These are phyloP conservation scores for Penicillium glabrum DNA, from an alignment of 2,329 filamentous ascomycete species.

Conservation along the genomic window DNA sequence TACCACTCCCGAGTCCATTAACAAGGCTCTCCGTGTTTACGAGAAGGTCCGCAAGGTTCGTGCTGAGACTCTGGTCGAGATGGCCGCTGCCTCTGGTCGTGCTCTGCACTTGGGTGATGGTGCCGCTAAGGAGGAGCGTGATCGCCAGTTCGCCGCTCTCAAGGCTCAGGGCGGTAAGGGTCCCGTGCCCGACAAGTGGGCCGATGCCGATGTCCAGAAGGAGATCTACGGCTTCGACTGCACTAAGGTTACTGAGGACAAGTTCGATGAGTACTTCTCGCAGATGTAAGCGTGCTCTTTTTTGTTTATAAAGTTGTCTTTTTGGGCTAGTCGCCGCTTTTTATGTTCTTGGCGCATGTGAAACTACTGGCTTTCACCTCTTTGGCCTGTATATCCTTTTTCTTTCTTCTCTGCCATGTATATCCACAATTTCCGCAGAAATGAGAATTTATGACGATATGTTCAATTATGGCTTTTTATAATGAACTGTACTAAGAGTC, in stretches of 20 bases:
- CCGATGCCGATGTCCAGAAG: conserved; percentile 66
- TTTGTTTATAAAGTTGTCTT: neutral
- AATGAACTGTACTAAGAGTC: conserved; percentile 2
- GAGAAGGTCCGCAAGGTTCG: conserved; percentile 57
- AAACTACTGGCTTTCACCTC: neutral
- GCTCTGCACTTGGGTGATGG: conserved; percentile 59
- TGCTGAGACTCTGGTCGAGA: conserved; percentile 57
- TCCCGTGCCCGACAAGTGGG: conserved; percentile 63
- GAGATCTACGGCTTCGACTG: conserved; percentile 67
- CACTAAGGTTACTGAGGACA: conserved; percentile 53
- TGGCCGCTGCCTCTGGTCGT: conserved; percentile 56
- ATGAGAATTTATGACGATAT: conserved; percentile 3
- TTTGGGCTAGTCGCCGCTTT: neutral
- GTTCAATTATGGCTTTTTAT: neutral
- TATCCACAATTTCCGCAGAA: conserved; percentile 2
- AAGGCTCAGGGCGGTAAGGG: conserved; percentile 45
- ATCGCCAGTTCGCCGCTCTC: conserved; percentile 56
- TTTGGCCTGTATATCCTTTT: neutral
- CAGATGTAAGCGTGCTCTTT: conserved; percentile 20
- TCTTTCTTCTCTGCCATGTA: neutral
- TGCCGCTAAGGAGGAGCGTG: conserved; percentile 59
- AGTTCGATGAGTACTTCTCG: conserved; percentile 51
- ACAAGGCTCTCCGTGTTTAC: conserved; percentile 56
- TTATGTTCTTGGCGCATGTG: neutral
- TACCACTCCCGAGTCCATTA: conserved; percentile 47